Percentiles rank a stretch among this genome's conserved stretches.
Conservation (phyloP, 768 basidiomycete genomes). For the Russula sp. region DNA sequence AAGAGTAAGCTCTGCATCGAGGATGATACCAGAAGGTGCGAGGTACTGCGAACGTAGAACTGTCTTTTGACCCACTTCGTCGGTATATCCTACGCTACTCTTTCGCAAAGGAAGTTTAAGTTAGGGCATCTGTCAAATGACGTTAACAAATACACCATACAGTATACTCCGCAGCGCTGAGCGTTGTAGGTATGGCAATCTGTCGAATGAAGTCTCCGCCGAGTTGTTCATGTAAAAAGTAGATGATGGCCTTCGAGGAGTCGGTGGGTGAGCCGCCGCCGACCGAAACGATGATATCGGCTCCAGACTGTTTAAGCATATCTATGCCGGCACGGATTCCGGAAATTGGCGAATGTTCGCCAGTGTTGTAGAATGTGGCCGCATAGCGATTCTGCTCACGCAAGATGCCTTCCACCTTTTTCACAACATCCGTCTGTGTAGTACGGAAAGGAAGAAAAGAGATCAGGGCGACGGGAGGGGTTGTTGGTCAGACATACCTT, state of each 20-base stretch:
- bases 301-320: constrained; percentile 51
- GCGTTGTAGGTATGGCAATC: constrained; percentile 79
- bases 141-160: constrained; percentile 38
- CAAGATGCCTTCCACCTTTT: constrained; percentile 53
- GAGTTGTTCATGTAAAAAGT: constrained; percentile 54
- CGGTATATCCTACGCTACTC: constrained; percentile 67
- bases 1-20: constrained; percentile 73
- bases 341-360: constrained; percentile 66
- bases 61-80: constrained; percentile 65
- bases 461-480: background rate
- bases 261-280: constrained; percentile 83
- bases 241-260: constrained; percentile 71
- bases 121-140: background rate
- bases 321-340: constrained; percentile 58
- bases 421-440: constrained; percentile 57
- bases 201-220: constrained; percentile 56
- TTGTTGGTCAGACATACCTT: background rate
- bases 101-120: constrained; percentile 32
- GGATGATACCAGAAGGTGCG: constrained; percentile 67
- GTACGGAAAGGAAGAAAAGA: background rate
- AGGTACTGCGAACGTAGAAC: constrained; percentile 54
- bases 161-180: constrained; percentile 75
- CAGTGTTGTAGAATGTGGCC: constrained; percentile 69
- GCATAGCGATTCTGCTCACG: constrained; percentile 58
- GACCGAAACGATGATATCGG: constrained; percentile 68